Evolutionary conservation across 306 rosid genomes (phyloP).

Genomic region (Acacia melanoxylon): DNA sequence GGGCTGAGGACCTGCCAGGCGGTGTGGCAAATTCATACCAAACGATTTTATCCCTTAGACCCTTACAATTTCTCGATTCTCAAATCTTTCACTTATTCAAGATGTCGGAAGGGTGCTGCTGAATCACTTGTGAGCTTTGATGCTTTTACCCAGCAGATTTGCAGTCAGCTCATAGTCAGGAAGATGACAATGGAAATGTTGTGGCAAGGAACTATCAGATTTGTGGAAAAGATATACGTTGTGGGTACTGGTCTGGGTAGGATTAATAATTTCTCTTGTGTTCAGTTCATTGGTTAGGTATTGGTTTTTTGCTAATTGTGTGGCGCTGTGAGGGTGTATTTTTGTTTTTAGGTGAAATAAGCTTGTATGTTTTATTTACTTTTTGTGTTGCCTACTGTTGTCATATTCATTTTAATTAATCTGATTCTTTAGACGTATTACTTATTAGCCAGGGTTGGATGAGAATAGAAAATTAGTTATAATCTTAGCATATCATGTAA

Average conservation of each 20-base stretch:
- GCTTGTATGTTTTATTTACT: neutral
- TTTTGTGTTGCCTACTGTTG: neutral
- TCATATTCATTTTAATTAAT: neutral
- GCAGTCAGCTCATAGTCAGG: conserved; percentile 42
- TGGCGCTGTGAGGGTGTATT: neutral
- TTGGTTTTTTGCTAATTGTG: neutral
- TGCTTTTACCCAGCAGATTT: conserved; percentile 63
- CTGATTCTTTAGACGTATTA: neutral
- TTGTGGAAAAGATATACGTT: conserved; percentile 92
- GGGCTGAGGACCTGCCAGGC: no score
- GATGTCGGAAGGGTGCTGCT: conserved; percentile 95
- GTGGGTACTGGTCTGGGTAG: conserved; percentile 98
- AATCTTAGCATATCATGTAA: neutral
- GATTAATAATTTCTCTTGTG: conserved; percentile 22
- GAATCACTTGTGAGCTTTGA: conserved; percentile 87
- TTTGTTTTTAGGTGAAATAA: neutral
- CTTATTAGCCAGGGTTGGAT: neutral
- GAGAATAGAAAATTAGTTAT: neutral
- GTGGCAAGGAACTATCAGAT: conserved; percentile 57
- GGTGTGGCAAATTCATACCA: no score
- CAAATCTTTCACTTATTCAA: no score
- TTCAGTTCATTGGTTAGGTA: conserved; percentile 13
- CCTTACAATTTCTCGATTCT: no score
- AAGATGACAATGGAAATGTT: conserved; percentile 39
- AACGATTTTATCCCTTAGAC: no score